Base-by-base conservation (phyloP, 2,329 filamentous ascomycete genomes). In the Mycosphaerelloides madeirae region DNA sequence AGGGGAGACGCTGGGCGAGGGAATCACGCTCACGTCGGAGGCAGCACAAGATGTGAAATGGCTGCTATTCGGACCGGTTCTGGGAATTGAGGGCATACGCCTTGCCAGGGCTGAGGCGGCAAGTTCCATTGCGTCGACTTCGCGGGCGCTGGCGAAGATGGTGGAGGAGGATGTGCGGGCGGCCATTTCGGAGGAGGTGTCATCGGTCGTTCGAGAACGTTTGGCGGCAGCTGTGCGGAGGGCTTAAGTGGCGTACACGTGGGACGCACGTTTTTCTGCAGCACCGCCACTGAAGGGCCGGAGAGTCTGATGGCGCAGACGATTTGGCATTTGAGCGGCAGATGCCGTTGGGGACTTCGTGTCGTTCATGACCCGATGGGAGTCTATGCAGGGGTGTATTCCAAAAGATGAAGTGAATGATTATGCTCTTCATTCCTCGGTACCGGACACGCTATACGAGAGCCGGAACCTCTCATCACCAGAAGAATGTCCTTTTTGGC, bases 71-170 rank as follows among this genome's bases (percentile, higher is more conserved):
- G 51, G 54, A 16, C 49, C 52, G 22, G 49, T 55, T 18, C 46
- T 56, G 20, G 48, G 48, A 13, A 58, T 56, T 13, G 60, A 65
- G 46, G 57, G 57, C 15, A 25, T 64, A 22, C 52, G 60, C 12
- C 43, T 62, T 40, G 42, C 51, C 22, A 46, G 61, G 37, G 61
- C 60, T 18, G 56, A 61, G 33, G 56, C 60, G 13, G 44, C 62
- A 15, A 38, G 52, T 28, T 53, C 55, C 20, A 44, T 53, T n/a
- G 46, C 45, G 31, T 43, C 45, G 36, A 45, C 49, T 15, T 54
- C 46, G n/a, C 45, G 47, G 14, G 16, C 37, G 33, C 31, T 56
- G 34, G 46, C 32, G 25, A 29, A 35, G n/a, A 50, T 40, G 32
- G 31, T 59, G 38, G 38, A 45, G n/a, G 44, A 34, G 29, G 48